phyloP scores from a whole-genome alignment of 306 rosid species.

The Alnus rubra region DNA sequence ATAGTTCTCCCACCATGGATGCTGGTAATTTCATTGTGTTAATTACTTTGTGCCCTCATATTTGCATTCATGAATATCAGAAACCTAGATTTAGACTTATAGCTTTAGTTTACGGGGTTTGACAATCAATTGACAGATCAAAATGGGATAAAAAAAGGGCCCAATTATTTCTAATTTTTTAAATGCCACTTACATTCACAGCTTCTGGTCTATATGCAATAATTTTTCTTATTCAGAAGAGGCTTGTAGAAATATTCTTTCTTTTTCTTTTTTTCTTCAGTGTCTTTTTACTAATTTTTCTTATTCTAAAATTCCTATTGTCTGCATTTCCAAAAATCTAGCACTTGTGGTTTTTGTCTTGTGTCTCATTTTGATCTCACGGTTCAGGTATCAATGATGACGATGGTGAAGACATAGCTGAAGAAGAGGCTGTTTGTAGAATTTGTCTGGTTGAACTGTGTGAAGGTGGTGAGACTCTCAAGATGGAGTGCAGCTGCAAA shows the following conservation, averaged over 20 bases:
- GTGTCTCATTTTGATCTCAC: slow-evolving; percentile 26
- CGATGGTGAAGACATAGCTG: slow-evolving; percentile 84
- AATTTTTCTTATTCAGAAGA: not conserved
- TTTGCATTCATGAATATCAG: not conserved
- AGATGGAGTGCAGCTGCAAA: slow-evolving; percentile 98
- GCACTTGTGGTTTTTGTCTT: slow-evolving; percentile 14
- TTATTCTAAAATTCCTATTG: not conserved
- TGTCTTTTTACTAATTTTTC: slow-evolving; percentile 11
- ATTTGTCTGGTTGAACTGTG: slow-evolving; percentile 88
- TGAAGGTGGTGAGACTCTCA: slow-evolving; percentile 98
- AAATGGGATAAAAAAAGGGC: not conserved
- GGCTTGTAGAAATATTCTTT: not conserved
- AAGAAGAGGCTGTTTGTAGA: slow-evolving; percentile 95
- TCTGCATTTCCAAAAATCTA: slow-evolving; percentile 3
- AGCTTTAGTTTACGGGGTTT: not conserved
- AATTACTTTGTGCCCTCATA: not conserved
- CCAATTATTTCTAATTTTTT: not conserved
- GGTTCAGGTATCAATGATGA: slow-evolving; percentile 53
- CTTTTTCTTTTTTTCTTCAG: not conserved
- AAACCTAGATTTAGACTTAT: slow-evolving; percentile 12
- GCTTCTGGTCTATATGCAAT: not conserved
- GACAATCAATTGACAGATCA: not conserved
- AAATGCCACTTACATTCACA: not conserved
- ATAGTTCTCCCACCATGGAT: slow-evolving; percentile 47
- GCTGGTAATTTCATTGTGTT: slow-evolving; percentile 50